A percentile compares a stretch with the other conserved stretches of the same genome.
These are phyloP conservation scores for Tricholoma hemisulphureum DNA, from an alignment of 768 basidiomycete species.

Conservation along the genomic window DNA sequence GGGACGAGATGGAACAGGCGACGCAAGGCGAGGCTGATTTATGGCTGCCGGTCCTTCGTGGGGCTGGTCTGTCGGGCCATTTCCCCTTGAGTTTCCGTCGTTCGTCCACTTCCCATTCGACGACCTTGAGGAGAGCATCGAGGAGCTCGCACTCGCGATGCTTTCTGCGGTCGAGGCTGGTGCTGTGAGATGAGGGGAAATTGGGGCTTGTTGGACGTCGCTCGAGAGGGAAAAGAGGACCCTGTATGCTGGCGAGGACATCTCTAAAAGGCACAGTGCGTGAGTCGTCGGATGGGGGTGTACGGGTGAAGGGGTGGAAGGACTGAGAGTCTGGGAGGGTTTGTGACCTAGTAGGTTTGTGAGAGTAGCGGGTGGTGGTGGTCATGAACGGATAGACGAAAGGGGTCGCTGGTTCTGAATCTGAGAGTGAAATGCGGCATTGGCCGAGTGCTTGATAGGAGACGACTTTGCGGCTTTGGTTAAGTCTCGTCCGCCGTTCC, in stretches of 20 bases:
- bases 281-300: constrained; percentile 34
- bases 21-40: constrained; percentile 15
- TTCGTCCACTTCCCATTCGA: constrained; percentile 42
- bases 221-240: constrained; percentile 51
- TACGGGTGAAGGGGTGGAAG: constrained; percentile 17
- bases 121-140: constrained; percentile 41
- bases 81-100: constrained; percentile 32
- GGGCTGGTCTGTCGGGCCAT: constrained; percentile 19
- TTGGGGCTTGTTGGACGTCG: constrained; percentile 24
- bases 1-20: constrained; percentile 24
- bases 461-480: constrained; percentile 16
- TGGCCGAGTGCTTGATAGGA: constrained; percentile 12
- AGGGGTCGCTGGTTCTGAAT: constrained; percentile 9
- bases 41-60: constrained; percentile 9
- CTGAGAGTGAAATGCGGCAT: constrained; percentile 2
- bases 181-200: constrained; percentile 5
- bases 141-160: constrained; percentile 36
- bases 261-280: constrained; percentile 53
- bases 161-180: constrained; percentile 13
- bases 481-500: constrained; percentile 31
- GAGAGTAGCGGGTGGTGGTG: constrained; percentile 10
- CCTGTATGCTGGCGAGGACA: constrained; percentile 57
- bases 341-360: not conserved
- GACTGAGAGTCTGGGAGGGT: constrained; percentile 1
- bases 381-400: constrained; percentile 31